Percentiles rank a stretch among this genome's conserved stretches.
Conservation (phyloP, 768 basidiomycete species). For the Udeniomyces megalosporus region DNA sequence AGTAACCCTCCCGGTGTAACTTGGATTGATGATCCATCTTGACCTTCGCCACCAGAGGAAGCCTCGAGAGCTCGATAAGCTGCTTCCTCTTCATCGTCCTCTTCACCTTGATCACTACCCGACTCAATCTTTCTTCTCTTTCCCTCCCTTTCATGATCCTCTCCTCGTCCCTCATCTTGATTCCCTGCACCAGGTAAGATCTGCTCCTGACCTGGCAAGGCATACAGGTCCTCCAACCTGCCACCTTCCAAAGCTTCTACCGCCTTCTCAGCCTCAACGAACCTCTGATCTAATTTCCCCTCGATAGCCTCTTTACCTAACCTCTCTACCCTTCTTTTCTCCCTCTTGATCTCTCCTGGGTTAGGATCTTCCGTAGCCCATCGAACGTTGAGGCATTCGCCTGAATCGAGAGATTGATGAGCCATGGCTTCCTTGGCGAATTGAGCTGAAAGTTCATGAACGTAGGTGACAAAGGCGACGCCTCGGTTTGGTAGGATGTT, state of each 20-base stretch:
- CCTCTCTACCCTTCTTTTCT: conserved; percentile 66
- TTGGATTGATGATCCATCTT: conserved; percentile 16
- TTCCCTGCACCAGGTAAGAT: conserved; percentile 28
- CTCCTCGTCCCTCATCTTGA: conserved; percentile 22
- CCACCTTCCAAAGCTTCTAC: conserved; percentile 83
- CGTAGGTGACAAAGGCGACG: conserved; percentile 94
- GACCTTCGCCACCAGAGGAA: conserved; percentile 27
- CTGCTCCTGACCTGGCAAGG: conserved; percentile 28
- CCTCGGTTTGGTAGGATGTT: conserved; percentile 84
- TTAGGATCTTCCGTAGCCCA: conserved; percentile 99
- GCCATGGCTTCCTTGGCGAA: conserved; percentile 99
- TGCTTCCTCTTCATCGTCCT: conserved; percentile 22
- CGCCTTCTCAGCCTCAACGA: conserved; percentile 74
- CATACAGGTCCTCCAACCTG: conserved; percentile 28
- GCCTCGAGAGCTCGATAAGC: conserved; percentile 20
- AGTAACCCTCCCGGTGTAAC: conserved; percentile 44
- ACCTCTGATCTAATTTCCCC: conserved; percentile 63
- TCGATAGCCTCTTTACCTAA: conserved; percentile 71
- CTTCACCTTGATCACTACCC: not conserved
- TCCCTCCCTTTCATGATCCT: conserved; percentile 29
- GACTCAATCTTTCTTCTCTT: conserved; percentile 24
- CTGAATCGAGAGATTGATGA: conserved; percentile 89
- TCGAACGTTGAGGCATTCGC: conserved; percentile 92
- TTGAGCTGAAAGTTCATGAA: conserved; percentile 65
- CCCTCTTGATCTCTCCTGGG: conserved; percentile 68